Conservation (phyloP, 495 filamentous ascomycete genomes). For the Staphylotrichum tortipilum region DNA sequence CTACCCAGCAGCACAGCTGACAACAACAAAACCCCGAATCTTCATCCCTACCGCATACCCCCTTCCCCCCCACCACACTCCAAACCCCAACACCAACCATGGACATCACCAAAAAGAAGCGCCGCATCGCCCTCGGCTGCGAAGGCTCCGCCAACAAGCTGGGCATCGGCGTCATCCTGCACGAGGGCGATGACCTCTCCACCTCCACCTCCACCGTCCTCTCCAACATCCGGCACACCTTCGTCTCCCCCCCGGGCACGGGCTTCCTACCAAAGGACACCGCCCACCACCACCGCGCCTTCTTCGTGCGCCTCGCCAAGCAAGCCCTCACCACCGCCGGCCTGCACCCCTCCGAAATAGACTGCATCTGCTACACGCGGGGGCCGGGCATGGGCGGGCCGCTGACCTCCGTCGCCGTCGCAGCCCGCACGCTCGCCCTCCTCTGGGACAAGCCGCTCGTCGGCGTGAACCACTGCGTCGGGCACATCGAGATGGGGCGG, state of each 20-base stretch:
- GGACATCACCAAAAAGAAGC: constrained; percentile 15
- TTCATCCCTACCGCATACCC: not conserved
- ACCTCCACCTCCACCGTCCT: constrained; percentile 63
- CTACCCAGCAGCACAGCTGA: no score
- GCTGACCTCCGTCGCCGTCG: constrained; percentile 78
- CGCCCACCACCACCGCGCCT: constrained; percentile 78
- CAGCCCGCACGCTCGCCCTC: constrained; percentile 69
- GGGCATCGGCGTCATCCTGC: constrained; percentile 84
- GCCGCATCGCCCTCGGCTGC: constrained; percentile 73
- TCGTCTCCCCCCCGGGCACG: constrained; percentile 79
- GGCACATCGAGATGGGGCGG: constrained; percentile 97
- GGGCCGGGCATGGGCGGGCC: constrained; percentile 97
- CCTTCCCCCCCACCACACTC: not conserved
- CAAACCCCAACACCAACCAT: not conserved
- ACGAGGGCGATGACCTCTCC: constrained; percentile 40
- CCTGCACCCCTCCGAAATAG: constrained; percentile 54
- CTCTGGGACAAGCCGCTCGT: constrained; percentile 84
- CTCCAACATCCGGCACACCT: constrained; percentile 91
- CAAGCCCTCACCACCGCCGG: constrained; percentile 63
- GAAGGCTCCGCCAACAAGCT: constrained; percentile 98
- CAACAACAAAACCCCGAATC: no score
- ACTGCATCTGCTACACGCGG: constrained; percentile 91
- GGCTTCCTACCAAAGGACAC: constrained; percentile 97
- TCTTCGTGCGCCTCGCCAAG: constrained; percentile 72
- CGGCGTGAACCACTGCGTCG: constrained; percentile 95